A percentile compares a stretch with the other conserved stretches of the same genome.
Evolutionary conservation across 1,139 yeast species (phyloP).

Genomic region (Arxiozyma telluris): DNA sequence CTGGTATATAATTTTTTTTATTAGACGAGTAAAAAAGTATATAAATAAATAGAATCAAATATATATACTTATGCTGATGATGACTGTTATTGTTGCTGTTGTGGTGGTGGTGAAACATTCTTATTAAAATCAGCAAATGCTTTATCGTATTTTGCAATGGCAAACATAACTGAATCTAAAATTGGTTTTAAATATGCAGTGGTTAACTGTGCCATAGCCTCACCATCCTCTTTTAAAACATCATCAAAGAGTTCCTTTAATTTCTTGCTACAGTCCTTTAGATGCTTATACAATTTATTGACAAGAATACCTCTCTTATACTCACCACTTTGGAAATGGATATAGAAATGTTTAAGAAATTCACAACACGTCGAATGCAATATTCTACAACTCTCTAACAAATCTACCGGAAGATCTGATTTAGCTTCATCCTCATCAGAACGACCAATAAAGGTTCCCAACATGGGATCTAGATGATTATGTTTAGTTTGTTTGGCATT

Average conservation of each 20-base stretch:
- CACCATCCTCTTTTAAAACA: constrained; percentile 25
- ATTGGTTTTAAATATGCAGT: constrained; percentile 23
- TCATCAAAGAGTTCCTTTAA: constrained; percentile 23
- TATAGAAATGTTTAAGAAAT: constrained; percentile 63
- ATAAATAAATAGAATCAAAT: not conserved
- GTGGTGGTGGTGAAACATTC: not conserved
- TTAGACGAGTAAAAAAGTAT: too few relatives aligned
- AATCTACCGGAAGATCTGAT: constrained; percentile 23
- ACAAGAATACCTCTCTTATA: constrained; percentile 41
- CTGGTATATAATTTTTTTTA: too few relatives aligned
- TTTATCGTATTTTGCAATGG: constrained; percentile 23
- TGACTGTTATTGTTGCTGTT: too few relatives aligned
- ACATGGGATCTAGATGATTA: constrained; percentile 29
- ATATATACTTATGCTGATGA: not conserved
- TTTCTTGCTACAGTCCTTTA: constrained; percentile 35
- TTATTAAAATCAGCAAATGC: constrained; percentile 9
- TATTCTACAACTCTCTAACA: constrained; percentile 38
- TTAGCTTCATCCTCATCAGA: constrained; percentile 21
- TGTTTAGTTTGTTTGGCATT: constrained; percentile 48
- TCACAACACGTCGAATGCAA: constrained; percentile 63
- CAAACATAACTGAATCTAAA: constrained; percentile 21
- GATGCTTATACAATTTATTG: constrained; percentile 39
- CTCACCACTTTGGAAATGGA: constrained; percentile 50
- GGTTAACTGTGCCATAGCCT: constrained; percentile 19
- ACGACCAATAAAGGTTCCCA: constrained; percentile 22